These are phyloP conservation scores for Phytophthora boehmeriae DNA, from an alignment of 352 stramenopile species.

Conservation along the genomic window DNA sequence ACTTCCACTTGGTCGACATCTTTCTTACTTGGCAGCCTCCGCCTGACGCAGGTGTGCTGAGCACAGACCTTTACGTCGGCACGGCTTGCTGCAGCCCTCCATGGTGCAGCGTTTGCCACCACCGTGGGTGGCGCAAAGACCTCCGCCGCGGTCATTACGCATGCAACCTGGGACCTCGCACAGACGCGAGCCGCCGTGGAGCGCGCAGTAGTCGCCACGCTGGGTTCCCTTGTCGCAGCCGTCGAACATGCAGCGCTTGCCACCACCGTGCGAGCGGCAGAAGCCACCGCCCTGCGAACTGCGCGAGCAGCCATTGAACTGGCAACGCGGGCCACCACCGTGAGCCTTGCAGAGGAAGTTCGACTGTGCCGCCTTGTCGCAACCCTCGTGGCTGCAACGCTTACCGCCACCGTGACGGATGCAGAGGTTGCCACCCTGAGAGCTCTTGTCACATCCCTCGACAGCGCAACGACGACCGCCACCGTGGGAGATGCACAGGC, in stretches of 20 bases:
- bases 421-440: slow-evolving; percentile 82
- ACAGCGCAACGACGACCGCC: slow-evolving; percentile 79
- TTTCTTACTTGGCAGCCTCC: slow-evolving; percentile 29
- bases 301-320: slow-evolving; percentile 64
- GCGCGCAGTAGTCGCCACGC: slow-evolving; percentile 84
- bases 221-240: slow-evolving; percentile 89
- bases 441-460: slow-evolving; percentile 83
- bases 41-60: slow-evolving; percentile 66
- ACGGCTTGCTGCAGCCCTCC: slow-evolving; percentile 74
- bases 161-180: slow-evolving; percentile 85
- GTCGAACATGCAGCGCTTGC: slow-evolving; percentile 86
- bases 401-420: slow-evolving; percentile 88
- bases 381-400: slow-evolving; percentile 78
- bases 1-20: slow-evolving; percentile 35
- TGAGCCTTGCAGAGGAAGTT: slow-evolving; percentile 90
- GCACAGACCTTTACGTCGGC: slow-evolving; percentile 83
- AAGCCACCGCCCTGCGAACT: slow-evolving; percentile 82
- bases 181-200: slow-evolving; percentile 84
- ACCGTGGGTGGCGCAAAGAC: slow-evolving; percentile 71
- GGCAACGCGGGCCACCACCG: slow-evolving; percentile 81
- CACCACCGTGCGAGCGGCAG: slow-evolving; percentile 86
- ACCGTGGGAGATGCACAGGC: slow-evolving; percentile 86
- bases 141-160: slow-evolving; percentile 85
- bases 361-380: slow-evolving; percentile 82
- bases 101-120: slow-evolving; percentile 83